A percentile compares a stretch with the other conserved stretches of the same genome.
Evolutionary conservation across 164 flowering plant genomes (phyloP).

Genomic region (Aristolochia californica): DNA sequence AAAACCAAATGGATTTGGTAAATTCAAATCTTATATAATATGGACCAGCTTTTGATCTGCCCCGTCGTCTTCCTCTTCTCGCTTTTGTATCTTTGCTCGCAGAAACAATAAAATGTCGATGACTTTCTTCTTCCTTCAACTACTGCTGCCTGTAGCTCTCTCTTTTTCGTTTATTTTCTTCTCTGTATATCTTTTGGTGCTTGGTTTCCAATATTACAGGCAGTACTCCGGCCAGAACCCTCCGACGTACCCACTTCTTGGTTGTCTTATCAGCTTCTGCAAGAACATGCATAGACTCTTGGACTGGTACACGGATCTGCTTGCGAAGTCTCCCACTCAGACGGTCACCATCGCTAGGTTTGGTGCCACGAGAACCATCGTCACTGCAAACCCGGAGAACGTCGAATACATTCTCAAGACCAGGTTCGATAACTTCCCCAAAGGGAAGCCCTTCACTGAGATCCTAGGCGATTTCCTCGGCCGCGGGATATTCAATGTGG

Average conservation of each 20-base stretch:
- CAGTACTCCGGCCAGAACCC: conserved; percentile 8
- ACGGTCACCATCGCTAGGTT: conserved; percentile 44
- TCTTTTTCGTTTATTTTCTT: too few relatives aligned
- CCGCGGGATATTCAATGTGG: conserved; percentile 62
- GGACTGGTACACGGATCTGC: conserved; percentile 64
- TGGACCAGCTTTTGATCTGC: too few relatives aligned
- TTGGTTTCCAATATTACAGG: too few relatives aligned
- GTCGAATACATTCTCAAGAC: conserved; percentile 62
- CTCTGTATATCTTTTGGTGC: too few relatives aligned
- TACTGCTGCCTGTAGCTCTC: too few relatives aligned
- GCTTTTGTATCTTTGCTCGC: too few relatives aligned
- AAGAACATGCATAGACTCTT: conserved; percentile 42
- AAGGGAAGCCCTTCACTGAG: conserved; percentile 61
- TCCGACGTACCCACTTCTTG: conserved; percentile 45
- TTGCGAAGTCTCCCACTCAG: conserved; percentile 36
- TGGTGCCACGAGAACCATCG: conserved; percentile 42
- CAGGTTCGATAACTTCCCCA: conserved; percentile 58
- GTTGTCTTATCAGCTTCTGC: conserved; percentile 52
- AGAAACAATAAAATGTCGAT: too few relatives aligned
- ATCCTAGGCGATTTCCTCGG: conserved; percentile 71
- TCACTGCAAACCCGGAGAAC: conserved; percentile 65
- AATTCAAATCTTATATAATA: too few relatives aligned
- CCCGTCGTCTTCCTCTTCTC: too few relatives aligned
- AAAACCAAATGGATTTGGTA: too few relatives aligned
- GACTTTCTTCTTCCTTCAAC: too few relatives aligned